Percentiles rank a stretch among this genome's conserved stretches.
These are phyloP conservation scores for Lumnitzera racemosa DNA, from an alignment of 345 rosid genomes.

Conservation along the genomic window DNA sequence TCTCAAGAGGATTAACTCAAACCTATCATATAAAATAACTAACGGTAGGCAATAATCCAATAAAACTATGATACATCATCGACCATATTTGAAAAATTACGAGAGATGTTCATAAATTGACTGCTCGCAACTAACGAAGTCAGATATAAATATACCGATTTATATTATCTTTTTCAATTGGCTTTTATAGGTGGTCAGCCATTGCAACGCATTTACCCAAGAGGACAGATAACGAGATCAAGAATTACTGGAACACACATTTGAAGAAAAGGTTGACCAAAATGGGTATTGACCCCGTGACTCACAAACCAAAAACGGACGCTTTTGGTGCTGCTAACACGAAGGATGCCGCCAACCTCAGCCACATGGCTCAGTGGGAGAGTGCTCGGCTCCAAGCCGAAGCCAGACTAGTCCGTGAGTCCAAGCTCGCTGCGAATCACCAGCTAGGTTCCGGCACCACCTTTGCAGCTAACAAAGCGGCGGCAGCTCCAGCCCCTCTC, in stretches of 20 bases:
- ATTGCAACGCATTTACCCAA: slow-evolving; percentile 42
- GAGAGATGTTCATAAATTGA: too few species aligned
- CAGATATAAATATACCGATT: too few species aligned
- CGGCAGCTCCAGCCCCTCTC: slow-evolving; percentile 7
- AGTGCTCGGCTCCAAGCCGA: slow-evolving; percentile 35
- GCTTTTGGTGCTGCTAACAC: slow-evolving; percentile 12
- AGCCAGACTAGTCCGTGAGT: slow-evolving; percentile 23
- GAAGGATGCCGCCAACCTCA: slow-evolving; percentile 10
- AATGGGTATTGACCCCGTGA: slow-evolving; percentile 30
- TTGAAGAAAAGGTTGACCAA: slow-evolving; percentile 34
- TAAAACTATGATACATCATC: too few species aligned
- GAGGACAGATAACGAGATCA: slow-evolving; percentile 53
- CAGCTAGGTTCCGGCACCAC: background rate
- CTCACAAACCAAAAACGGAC: slow-evolving; percentile 31
- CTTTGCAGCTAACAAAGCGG: slow-evolving; percentile 1
- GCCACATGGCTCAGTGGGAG: slow-evolving; percentile 44
- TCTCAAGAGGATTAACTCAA: too few species aligned
- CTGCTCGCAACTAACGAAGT: too few species aligned
- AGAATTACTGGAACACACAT: slow-evolving; percentile 56
- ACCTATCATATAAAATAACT: too few species aligned
- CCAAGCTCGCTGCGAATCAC: slow-evolving; percentile 12
- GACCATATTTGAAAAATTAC: too few species aligned
- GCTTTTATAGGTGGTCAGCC: slow-evolving; percentile 42
- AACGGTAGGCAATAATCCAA: too few species aligned
- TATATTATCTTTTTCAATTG: too few species aligned